Base-by-base conservation (phyloP, 2,329 filamentous ascomycete species). In the Chrysoporthe puriensis region DNA sequence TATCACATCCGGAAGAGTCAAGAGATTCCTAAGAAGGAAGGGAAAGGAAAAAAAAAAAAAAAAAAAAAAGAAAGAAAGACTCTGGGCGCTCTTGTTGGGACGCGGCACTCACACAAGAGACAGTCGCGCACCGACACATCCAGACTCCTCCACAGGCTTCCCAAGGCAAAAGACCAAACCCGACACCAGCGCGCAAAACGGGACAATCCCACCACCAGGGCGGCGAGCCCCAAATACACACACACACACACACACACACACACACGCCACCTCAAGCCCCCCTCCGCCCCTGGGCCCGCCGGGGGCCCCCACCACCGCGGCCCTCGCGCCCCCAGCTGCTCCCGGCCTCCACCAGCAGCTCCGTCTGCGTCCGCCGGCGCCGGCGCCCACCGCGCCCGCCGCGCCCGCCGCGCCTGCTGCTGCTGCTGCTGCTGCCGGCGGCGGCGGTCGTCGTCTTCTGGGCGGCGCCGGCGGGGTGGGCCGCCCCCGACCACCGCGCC, bases 321-420 rank as follows among this genome's bases (percentile, higher is more conserved):
- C 3, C 14, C 14, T 13, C 61, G 4, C 32, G 18, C 52, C 44
- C 34, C n/a, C 32, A 66, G 26, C 36, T 21, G 60, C 63, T 56
- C 26, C 52, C 66, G 4, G 61, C 59, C 13, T 57, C n/a, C 60
- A 68, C 56, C 18, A 52, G 36, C 9, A 68, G 21, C 50, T 66
- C 66, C 14, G 8, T 13, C 54, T 68, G 58, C 9, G 54, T 68
- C 4, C 66, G 46, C 2, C 66, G 36, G 18, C 66, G 36, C 16
- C 21, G 14, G 7, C 42, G 52, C 21, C 14, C 26, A 14, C 52
- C 42, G 36, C n/a, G 11, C n/a, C 43, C 32, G 14, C 21, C 48
- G 34, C 36, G 18, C 9, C 34, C 18, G n/a, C 11, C 16, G 34
- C 5, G 56, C 18, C 4, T 54, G 26, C 16, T 21, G 32, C 4